Conservation (phyloP, 352 stramenopile species). For the Achlya hypogyna region DNA sequence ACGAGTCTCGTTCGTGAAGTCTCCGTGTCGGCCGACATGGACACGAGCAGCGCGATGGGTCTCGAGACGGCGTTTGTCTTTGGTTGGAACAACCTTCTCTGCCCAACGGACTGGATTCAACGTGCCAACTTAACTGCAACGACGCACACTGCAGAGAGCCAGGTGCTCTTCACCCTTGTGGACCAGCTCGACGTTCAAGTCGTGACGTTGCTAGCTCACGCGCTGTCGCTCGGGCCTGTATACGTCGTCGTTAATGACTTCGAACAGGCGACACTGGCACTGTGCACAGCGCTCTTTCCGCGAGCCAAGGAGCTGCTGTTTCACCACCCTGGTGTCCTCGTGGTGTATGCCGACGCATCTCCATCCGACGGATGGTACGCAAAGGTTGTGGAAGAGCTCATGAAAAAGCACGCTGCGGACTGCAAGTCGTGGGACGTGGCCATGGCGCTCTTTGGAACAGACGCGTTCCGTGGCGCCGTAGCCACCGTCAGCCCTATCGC, state of each 20-base stretch:
- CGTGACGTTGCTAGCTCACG: background rate
- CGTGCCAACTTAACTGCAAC: background rate
- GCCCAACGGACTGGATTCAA: background rate
- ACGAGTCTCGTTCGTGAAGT: background rate
- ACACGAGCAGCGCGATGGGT: background rate
- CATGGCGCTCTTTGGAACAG: background rate
- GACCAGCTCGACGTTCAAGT: background rate
- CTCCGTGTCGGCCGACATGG: background rate
- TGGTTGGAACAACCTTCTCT: constrained; percentile 9
- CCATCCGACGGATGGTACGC: background rate
- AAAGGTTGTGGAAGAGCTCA: background rate
- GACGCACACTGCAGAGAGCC: background rate
- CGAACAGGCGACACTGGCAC: background rate
- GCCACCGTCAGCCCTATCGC: background rate
- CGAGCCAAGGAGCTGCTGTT: background rate
- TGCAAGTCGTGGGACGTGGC: background rate
- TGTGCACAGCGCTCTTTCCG: background rate
- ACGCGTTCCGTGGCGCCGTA: background rate
- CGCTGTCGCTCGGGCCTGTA: background rate
- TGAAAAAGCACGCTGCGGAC: background rate
- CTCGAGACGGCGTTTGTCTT: constrained; percentile 1
- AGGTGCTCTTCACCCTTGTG: background rate
- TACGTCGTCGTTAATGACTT: background rate
- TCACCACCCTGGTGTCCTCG: background rate
- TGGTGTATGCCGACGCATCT: background rate